phyloP scores from a whole-genome alignment of 306 rosid species.

The Delonix regia region DNA sequence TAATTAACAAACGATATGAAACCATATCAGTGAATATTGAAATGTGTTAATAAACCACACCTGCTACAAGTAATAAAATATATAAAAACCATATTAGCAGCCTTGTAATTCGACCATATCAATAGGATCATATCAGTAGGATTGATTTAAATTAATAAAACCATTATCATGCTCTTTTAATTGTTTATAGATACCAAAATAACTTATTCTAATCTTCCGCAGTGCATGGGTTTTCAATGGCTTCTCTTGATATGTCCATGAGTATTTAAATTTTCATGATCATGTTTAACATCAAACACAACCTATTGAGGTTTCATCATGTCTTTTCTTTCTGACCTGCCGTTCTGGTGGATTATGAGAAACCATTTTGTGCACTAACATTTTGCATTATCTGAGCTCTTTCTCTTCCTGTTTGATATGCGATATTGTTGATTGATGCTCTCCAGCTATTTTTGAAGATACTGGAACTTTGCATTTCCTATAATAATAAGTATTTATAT shows the following conservation, averaged over 20 bases:
- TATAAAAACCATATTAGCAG: no score
- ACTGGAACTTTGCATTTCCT: slow-evolving; percentile 35
- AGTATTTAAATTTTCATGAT: background rate
- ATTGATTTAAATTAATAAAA: no score
- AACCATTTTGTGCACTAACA: slow-evolving; percentile 10
- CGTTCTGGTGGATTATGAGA: slow-evolving; percentile 4
- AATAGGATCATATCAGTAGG: no score
- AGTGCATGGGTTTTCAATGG: background rate
- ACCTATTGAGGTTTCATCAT: slow-evolving; percentile 23
- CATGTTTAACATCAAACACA: slow-evolving; percentile 7
- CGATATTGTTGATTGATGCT: slow-evolving; percentile 36
- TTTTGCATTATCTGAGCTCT: slow-evolving; percentile 26
- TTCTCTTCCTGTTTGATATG: slow-evolving; percentile 28
- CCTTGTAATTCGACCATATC: no score
- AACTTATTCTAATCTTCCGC: no score
- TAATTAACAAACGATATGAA: no score
- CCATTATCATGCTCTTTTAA: no score
- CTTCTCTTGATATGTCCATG: background rate
- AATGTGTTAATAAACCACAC: no score
- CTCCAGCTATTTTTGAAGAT: slow-evolving; percentile 32
- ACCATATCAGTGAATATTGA: no score
- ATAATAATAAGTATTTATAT: slow-evolving; percentile 40
- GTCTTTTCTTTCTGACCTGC: slow-evolving; percentile 29
- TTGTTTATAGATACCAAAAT: no score
- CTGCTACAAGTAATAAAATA: no score